Percentiles rank a stretch among this genome's conserved stretches.
These are phyloP conservation scores for Fusarium acutatum DNA, from an alignment of 2,329 filamentous ascomycete species.

Conservation along the genomic window DNA sequence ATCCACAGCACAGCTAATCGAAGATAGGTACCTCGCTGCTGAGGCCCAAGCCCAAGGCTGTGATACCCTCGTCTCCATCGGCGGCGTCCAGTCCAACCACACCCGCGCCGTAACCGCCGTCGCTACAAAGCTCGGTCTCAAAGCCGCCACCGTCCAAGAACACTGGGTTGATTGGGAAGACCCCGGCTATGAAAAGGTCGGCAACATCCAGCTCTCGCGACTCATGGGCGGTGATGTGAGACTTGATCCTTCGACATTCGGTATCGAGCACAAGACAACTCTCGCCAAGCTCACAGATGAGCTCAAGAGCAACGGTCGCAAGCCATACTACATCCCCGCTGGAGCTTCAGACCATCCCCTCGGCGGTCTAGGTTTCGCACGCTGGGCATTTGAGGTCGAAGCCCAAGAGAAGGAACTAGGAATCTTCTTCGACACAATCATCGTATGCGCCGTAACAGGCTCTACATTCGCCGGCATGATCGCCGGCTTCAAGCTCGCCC, in stretches of 20 bases:
- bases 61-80: conserved; percentile 72
- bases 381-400: conserved; percentile 75
- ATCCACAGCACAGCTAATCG: background rate
- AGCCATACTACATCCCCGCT: conserved; percentile 77
- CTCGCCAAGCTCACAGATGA: conserved; percentile 63
- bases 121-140: conserved; percentile 65
- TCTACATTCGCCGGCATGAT: conserved; percentile 77
- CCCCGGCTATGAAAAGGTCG: conserved; percentile 68
- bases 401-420: conserved; percentile 69
- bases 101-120: conserved; percentile 73
- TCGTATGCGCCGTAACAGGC: conserved; percentile 77
- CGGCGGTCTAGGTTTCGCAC: conserved; percentile 74
- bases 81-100: conserved; percentile 76
- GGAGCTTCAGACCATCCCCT: conserved; percentile 76
- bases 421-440: conserved; percentile 71
- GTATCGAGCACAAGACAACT: conserved; percentile 74
- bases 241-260: conserved; percentile 68
- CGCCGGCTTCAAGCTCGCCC: conserved; percentile 73
- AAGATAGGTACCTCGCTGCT: conserved; percentile 65
- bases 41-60: conserved; percentile 66
- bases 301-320: conserved; percentile 60
- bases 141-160: conserved; percentile 67
- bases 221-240: conserved; percentile 73
- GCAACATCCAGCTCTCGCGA: conserved; percentile 75
- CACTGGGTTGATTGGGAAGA: conserved; percentile 73